A percentile compares a stretch with the other conserved stretches of the same genome.
phyloP scores from a whole-genome alignment of 768 basidiomycete species.

The Mycena galopus region DNA sequence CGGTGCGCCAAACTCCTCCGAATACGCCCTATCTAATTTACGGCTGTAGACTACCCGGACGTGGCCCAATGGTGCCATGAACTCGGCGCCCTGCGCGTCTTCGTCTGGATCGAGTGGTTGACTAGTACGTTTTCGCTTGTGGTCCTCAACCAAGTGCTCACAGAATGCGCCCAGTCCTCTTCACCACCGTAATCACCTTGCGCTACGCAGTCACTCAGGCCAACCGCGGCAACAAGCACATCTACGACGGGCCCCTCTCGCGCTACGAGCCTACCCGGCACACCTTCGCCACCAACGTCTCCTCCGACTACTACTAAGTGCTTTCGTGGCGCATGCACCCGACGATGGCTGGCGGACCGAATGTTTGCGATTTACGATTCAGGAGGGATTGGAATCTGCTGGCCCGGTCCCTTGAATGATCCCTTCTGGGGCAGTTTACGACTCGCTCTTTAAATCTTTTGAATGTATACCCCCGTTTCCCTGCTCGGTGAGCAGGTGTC shows the following conservation, averaged over 20 bases:
- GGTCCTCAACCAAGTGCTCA: background rate
- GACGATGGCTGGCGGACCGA: constrained; percentile 3
- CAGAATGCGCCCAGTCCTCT: constrained; percentile 52
- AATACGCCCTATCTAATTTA: background rate
- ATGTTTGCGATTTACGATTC: constrained; percentile 21
- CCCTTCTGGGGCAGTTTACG: constrained; percentile 25
- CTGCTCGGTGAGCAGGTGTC: constrained; percentile 1
- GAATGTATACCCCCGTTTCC: constrained; percentile 21
- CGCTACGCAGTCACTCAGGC: constrained; percentile 61
- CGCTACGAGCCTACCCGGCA: constrained; percentile 56
- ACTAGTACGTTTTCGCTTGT: constrained; percentile 53
- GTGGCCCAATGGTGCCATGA: constrained; percentile 66
- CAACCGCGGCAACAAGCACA: constrained; percentile 61
- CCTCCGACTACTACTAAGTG: background rate
- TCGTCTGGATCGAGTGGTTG: constrained; percentile 72
- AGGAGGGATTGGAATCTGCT: constrained; percentile 21
- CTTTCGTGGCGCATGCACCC: background rate
- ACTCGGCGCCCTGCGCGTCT: constrained; percentile 65
- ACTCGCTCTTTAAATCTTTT: constrained; percentile 16
- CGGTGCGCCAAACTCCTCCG: constrained; percentile 45
- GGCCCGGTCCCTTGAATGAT: constrained; percentile 17
- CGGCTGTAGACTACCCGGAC: constrained; percentile 54
- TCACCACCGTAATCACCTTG: constrained; percentile 54
- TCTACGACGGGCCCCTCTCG: constrained; percentile 65
- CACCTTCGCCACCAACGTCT: constrained; percentile 12